Base-by-base conservation (phyloP, 192 early-diverging fungal genomes). In the Linnemannia schmuckeri region DNA sequence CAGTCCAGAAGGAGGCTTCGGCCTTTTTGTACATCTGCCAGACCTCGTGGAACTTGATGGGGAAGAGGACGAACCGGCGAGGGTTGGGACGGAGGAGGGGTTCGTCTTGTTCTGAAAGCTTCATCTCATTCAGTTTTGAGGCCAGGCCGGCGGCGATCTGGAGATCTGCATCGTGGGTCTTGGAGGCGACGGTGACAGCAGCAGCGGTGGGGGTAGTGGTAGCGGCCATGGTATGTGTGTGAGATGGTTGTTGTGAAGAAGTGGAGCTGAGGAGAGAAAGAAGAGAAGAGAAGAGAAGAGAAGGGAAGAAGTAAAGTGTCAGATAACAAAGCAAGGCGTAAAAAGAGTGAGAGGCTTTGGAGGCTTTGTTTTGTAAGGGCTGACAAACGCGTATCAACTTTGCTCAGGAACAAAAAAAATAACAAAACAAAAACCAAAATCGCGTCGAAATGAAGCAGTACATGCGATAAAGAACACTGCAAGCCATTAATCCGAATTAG, bases 21-120 rank as follows among this genome's bases (percentile, higher is more conserved):
- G 97, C 97, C 90, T 99, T 99, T 88, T 99, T 98, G 94, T 99
- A 98, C 94, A 98, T 96, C 81, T 97, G 93, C 97, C 97, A 98
- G 83, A 97, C 94, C 81, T 98, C 97, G 88, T 95, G 94, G 90
- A 96, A 97, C 91, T 96, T 94, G 92, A 98, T 97, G 52, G 97
- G 97, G 89, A 98, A 97, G 80, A 98, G 93, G 66, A 96, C 95
- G 79, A 97, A 97, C 41, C 97, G 94, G 81, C 94, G 93, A 40
- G 95, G 94, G 91, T 95, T 96, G 49, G 94, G 89, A 30, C 76
- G 76, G 70, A 90, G 83, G 35, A 90, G 76, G 38, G 89, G 89
- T 70, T 90, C 89, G n/a, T 90, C 89, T 77, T 85, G 85, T 54
- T 87, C 85, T 42, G 76, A 38, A 63, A 87, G 37, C 75, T 87